Percentiles rank a stretch among this genome's conserved stretches.
Evolutionary conservation across 1,284 basidiomycete genomes (phyloP).

Genomic region (Ceratobasidium sp.): DNA sequence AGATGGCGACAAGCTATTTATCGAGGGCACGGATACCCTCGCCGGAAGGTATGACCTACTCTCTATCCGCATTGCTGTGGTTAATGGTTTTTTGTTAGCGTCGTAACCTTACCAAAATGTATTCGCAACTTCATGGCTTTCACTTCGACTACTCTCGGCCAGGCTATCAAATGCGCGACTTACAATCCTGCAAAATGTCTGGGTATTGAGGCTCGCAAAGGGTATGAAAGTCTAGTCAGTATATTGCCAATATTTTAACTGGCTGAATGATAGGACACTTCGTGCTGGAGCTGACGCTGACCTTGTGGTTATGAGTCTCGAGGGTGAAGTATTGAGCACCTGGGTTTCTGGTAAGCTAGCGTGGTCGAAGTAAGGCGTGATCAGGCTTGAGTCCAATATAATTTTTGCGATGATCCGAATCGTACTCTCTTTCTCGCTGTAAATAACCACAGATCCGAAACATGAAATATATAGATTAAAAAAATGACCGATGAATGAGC

Average conservation of each 20-base stretch:
- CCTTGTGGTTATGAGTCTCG: constrained; percentile 74
- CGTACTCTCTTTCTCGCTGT: no score
- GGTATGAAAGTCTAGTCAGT: constrained; percentile 50
- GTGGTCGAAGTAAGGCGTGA: constrained; percentile 57
- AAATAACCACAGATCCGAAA: no score
- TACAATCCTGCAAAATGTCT: constrained; percentile 85
- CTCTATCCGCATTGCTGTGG: neutral
- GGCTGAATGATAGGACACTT: constrained; percentile 58
- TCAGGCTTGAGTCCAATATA: neutral
- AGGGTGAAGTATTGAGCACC: constrained; percentile 75
- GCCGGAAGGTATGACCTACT: constrained; percentile 72
- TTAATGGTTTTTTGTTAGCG: constrained; percentile 57
- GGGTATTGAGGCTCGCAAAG: constrained; percentile 80
- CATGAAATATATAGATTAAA: no score
- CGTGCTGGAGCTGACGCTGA: constrained; percentile 85
- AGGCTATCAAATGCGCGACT: constrained; percentile 87
- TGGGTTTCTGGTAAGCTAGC: constrained; percentile 84
- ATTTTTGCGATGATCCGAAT: neutral
- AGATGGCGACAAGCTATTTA: constrained; percentile 79
- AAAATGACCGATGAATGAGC: no score
- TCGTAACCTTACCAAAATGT: constrained; percentile 83
- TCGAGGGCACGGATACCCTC: constrained; percentile 86
- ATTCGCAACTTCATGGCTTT: constrained; percentile 85
- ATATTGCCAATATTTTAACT: neutral
- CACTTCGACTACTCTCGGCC: constrained; percentile 81